Percentiles rank a stretch among this genome's conserved stretches.
These are phyloP conservation scores for Chaetomium cochliodes DNA, from an alignment of 495 filamentous ascomycete genomes.

Conservation along the genomic window DNA sequence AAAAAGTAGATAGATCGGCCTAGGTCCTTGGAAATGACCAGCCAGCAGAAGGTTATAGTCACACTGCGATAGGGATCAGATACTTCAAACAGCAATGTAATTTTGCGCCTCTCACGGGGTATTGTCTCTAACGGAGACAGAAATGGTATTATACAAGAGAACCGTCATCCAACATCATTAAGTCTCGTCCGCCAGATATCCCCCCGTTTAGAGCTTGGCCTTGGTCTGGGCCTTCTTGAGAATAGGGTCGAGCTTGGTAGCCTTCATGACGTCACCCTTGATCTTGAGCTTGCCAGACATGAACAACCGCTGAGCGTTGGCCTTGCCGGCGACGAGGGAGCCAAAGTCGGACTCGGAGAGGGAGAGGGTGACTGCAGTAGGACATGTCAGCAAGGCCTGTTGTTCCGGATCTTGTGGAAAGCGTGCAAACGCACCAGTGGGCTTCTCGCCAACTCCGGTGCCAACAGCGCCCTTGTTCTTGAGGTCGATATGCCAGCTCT, in stretches of 20 bases:
- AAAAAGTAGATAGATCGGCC: too few relatives aligned
- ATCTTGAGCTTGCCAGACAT: constrained; percentile 98
- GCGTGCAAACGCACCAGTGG: constrained; percentile 65
- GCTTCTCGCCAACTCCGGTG: constrained; percentile 74
- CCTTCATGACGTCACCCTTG: constrained; percentile 98
- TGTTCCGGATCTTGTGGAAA: neutral
- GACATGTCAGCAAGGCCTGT: constrained; percentile 7
- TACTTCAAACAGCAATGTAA: neutral
- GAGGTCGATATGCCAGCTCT: constrained; percentile 92
- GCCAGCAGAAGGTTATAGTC: too few relatives aligned
- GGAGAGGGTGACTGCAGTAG: constrained; percentile 66
- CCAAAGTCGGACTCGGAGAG: constrained; percentile 86
- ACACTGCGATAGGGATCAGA: neutral
- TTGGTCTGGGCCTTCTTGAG: constrained; percentile 82
- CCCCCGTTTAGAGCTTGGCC: constrained; percentile 69
- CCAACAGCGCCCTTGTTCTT: constrained; percentile 84
- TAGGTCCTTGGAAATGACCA: too few relatives aligned
- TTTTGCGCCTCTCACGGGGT: constrained; percentile 5
- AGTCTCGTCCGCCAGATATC: neutral
- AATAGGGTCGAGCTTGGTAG: constrained; percentile 93
- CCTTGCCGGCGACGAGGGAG: constrained; percentile 79
- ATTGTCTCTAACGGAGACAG: neutral
- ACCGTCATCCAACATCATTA: constrained; percentile 19
- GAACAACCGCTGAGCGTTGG: constrained; percentile 91
- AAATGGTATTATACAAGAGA: constrained; percentile 24